Evolutionary conservation across 2,329 filamentous ascomycete genomes (phyloP), one percentile per base, ranked within the genome.

Genomic region (Fusarium poae): DNA sequence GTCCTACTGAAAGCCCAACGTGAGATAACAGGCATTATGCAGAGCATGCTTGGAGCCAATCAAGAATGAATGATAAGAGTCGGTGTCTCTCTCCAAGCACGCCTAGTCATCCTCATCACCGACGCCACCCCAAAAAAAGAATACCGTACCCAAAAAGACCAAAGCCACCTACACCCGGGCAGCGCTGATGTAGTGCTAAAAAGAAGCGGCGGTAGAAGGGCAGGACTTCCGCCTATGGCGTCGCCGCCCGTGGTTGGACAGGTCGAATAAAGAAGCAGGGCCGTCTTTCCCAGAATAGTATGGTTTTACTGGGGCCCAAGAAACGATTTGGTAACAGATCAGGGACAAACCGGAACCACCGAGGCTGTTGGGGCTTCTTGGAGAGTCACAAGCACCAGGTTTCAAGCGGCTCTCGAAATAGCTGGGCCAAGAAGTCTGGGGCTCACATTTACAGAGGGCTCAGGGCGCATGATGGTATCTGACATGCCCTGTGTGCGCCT

Each of bases 11-110:
- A 50, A 67, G 49, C 56, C 54, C 61, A 70, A 71, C 65, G 49
- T 74, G 72, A 72, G 70, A 74, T 74, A 74, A 76, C 76, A 72
- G 62, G 71, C 76, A 78, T 78, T 77, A 78, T 78, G 76, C 74
- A 76, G 76, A 72, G 66, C 75, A 73, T 71, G 45, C 15, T 9
- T 7, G 7, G 20, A 43, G 52, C 76, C 76, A 78, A 78, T 78
- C 68, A 73, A 13, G 30, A 42, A 9, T 46, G 60, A 52, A 62
- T 72, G 76, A 78, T 78, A 78, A 78, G 76, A 69, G 46, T 65
- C 32, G 23, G 46, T 39, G 46, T 39, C 46, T 53, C 49, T 43
- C 63, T 67, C 29, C 40, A 65, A 64, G 45, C 65, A 68, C 65
- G 16, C 65, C 64, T 57, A 57, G 48, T 57, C 59, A 45, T 23